These are phyloP conservation scores for Tetracladium maxilliforme DNA, from an alignment of 2,329 filamentous ascomycete species.

Conservation along the genomic window DNA sequence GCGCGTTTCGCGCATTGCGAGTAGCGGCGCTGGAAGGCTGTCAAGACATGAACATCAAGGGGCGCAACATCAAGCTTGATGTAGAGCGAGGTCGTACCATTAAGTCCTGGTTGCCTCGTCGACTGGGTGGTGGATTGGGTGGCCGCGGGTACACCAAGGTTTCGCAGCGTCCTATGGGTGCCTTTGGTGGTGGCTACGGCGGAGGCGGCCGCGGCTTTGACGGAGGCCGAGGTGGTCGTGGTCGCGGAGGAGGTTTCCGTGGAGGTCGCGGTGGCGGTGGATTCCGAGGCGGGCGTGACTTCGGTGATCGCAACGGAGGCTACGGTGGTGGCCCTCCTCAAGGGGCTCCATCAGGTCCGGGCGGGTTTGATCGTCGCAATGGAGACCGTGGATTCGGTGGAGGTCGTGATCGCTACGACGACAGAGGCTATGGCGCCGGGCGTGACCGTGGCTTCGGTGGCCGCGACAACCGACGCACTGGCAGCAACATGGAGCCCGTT, in stretches of 20 bases:
- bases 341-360: conserved; percentile 24
- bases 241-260: conserved; percentile 25
- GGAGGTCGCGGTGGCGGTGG: conserved; percentile 9
- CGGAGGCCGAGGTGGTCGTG: conserved; percentile 29
- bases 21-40: conserved; percentile 77
- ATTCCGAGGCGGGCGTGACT: conserved; percentile 12
- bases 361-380: conserved; percentile 39
- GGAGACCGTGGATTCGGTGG: conserved; percentile 29
- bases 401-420: conserved; percentile 17
- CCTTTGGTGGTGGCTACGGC: conserved; percentile 37
- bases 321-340: conserved; percentile 17
- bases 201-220: conserved; percentile 39
- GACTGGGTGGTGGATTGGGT: conserved; percentile 82
- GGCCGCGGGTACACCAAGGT: conserved; percentile 86
- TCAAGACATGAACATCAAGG: conserved; percentile 86
- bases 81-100: conserved; percentile 93
- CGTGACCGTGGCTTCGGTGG: conserved; percentile 9
- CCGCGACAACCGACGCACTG: conserved; percentile 32
- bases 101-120: conserved; percentile 81
- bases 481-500: conserved; percentile 76
- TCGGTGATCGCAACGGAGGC: conserved; percentile 16
- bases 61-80: conserved; percentile 83
- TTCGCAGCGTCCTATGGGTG: conserved; percentile 55
- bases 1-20: conserved; percentile 41
- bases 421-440: background rate